Percentiles rank a stretch among this genome's conserved stretches.
These are phyloP conservation scores for Cordyceps militaris DNA, from an alignment of 2,329 filamentous ascomycete genomes.

Conservation along the genomic window DNA sequence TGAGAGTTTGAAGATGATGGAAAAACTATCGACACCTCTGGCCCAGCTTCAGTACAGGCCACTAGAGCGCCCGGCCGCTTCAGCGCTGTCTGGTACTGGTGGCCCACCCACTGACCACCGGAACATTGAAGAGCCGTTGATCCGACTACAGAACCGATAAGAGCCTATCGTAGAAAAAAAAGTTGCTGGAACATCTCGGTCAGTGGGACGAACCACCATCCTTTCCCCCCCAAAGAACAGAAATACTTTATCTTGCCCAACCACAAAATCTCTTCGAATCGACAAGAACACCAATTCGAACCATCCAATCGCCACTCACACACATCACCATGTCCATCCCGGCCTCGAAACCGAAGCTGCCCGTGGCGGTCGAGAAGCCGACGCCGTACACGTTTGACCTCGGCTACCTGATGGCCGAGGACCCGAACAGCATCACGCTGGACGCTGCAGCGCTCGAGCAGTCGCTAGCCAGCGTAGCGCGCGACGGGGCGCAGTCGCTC, in stretches of 20 bases:
- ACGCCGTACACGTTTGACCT: conserved; percentile 92
- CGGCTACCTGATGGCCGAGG: conserved; percentile 75
- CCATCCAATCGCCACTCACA: background rate
- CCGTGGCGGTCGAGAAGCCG: conserved; percentile 67
- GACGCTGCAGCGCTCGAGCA: conserved; percentile 51
- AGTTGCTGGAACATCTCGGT: conserved; percentile 2
- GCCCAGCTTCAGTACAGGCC: background rate
- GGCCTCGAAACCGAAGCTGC: conserved; percentile 41
- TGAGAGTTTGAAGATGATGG: background rate
- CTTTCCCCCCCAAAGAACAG: background rate
- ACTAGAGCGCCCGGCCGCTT: background rate
- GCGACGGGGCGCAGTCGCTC: conserved; percentile 84
- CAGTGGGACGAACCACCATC: background rate
- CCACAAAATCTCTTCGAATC: background rate
- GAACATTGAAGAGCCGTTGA: conserved; percentile 10
- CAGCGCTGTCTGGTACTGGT: background rate
- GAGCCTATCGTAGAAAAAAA: conserved; percentile 12
- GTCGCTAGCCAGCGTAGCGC: conserved; percentile 65
- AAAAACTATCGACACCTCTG: conserved; percentile 4
- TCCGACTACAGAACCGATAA: conserved; percentile 2
- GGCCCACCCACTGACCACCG: background rate
- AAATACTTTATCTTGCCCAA: background rate
- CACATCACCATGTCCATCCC: conserved; percentile 28
- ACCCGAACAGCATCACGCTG: conserved; percentile 72
- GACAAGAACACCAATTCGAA: background rate